These are phyloP conservation scores for Crithidia expoeki DNA, from an alignment of 208 protist genomes.

Conservation along the genomic window DNA sequence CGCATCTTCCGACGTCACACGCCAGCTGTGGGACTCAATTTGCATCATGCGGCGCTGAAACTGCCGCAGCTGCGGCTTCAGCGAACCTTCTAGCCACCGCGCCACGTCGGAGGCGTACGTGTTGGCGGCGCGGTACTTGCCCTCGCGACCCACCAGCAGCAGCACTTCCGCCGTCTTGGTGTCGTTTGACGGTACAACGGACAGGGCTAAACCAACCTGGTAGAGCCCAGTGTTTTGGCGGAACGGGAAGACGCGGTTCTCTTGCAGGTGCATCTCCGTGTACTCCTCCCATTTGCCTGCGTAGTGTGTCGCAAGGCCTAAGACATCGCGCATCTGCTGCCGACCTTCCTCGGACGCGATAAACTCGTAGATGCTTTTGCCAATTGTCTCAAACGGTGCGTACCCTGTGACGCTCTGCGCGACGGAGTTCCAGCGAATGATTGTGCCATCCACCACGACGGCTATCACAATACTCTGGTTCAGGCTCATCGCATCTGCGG, in stretches of 20 bases:
- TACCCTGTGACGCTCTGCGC: constrained; percentile 69
- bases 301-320: constrained; percentile 49
- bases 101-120: constrained; percentile 78
- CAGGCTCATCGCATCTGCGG: constrained; percentile 46
- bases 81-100: constrained; percentile 68
- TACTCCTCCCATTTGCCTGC: constrained; percentile 77
- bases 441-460: constrained; percentile 83
- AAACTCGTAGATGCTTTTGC: constrained; percentile 75
- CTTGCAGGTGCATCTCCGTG: constrained; percentile 43
- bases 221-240: constrained; percentile 68
- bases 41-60: constrained; percentile 66
- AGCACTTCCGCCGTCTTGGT: constrained; percentile 66
- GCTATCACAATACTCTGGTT: constrained; percentile 69
- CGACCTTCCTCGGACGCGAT: constrained; percentile 51
- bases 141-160: constrained; percentile 78
- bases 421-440: constrained; percentile 84
- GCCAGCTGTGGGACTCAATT: constrained; percentile 61
- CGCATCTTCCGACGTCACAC: constrained; percentile 63
- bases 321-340: constrained; percentile 46
- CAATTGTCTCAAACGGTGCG: constrained; percentile 60
- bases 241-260: constrained; percentile 65
- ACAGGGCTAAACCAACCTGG: constrained; percentile 65
- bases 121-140: constrained; percentile 62
- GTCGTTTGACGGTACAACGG: constrained; percentile 70
- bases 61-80: constrained; percentile 74